These are phyloP conservation scores for Colletotrichum caudatum DNA, from an alignment of 2,329 filamentous ascomycete genomes.

Conservation along the genomic window DNA sequence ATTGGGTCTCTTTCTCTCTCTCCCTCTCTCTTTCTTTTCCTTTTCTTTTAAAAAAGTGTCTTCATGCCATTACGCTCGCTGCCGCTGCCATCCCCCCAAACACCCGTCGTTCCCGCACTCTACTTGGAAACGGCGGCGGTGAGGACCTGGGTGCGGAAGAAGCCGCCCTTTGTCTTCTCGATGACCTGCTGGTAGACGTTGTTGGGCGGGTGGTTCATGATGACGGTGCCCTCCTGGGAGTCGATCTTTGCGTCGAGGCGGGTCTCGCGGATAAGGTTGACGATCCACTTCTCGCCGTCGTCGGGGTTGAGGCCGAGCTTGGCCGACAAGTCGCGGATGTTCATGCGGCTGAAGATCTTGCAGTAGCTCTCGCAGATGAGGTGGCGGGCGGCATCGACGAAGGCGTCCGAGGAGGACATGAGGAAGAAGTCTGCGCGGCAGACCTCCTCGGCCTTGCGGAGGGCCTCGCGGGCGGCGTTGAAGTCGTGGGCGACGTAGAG, in stretches of 20 bases:
- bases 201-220: constrained; percentile 99
- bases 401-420: constrained; percentile 82
- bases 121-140: constrained; percentile 73
- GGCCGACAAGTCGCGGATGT: constrained; percentile 95
- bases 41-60: background rate
- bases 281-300: constrained; percentile 99
- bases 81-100: constrained; percentile 8
- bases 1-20: background rate
- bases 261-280: constrained; percentile 98
- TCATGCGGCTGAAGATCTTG: constrained; percentile 99
- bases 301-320: constrained; percentile 92
- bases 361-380: constrained; percentile 99
- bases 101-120: constrained; percentile 11
- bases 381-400: constrained; percentile 94
- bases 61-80: constrained; percentile 17
- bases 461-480: constrained; percentile 91
- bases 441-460: constrained; percentile 89
- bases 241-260: constrained; percentile 99
- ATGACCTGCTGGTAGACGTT: constrained; percentile 99
- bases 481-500: constrained; percentile 90
- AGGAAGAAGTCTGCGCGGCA: constrained; percentile 97
- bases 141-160: constrained; percentile 97
- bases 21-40: background rate
- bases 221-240: constrained; percentile 97
- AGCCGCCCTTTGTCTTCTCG: constrained; percentile 97